These are phyloP conservation scores for Rhytidiadelphus loreus DNA, from an alignment of 225 moss, liverwort and hornwort genomes.

Conservation along the genomic window DNA sequence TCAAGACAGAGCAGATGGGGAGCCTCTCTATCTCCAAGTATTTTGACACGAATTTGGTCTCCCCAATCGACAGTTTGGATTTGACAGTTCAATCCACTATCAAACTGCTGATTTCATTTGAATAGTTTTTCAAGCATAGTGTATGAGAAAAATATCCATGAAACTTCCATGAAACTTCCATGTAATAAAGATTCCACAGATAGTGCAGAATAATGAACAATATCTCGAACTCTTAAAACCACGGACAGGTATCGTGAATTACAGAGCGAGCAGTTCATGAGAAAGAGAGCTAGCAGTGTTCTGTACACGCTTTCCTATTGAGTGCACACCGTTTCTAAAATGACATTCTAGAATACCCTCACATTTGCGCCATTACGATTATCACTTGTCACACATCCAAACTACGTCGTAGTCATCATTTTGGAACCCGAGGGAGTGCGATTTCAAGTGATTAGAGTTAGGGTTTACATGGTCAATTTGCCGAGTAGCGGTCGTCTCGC, in stretches of 20 bases:
- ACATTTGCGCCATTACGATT: neutral
- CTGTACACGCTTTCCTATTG: neutral
- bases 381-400: neutral
- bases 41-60: neutral
- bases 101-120: neutral
- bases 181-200: neutral
- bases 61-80: neutral
- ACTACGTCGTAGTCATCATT: neutral
- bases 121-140: neutral
- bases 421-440: neutral
- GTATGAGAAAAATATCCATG: neutral
- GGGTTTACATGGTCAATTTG: slow-evolving; percentile 77
- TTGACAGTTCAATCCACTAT: neutral
- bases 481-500: slow-evolving; percentile 68
- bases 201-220: neutral
- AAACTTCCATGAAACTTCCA: neutral
- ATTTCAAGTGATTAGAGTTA: neutral
- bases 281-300: neutral
- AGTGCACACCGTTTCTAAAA: neutral
- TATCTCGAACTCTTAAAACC: neutral
- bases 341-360: neutral
- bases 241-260: neutral
- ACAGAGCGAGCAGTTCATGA: neutral
- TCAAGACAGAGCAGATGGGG: neutral
- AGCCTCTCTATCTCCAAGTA: neutral